phyloP scores from a whole-genome alignment of 768 basidiomycete genomes.

The Suillus spraguei region DNA sequence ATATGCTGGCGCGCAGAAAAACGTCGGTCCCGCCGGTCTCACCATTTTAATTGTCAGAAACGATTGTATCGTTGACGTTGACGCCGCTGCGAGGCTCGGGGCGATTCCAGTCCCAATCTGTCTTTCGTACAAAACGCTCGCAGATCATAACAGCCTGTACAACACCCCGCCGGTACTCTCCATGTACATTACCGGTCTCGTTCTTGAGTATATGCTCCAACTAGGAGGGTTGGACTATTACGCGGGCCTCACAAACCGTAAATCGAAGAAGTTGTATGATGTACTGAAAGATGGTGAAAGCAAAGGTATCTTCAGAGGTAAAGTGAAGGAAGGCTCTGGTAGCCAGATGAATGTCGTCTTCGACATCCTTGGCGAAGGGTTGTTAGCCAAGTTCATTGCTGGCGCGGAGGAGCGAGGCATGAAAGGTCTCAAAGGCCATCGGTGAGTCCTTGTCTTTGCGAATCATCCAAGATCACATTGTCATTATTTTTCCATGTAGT shows the following conservation, averaged over 20 bases:
- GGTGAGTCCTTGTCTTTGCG: slow-evolving; percentile 50
- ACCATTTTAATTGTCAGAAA: slow-evolving; percentile 94
- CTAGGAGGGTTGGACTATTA: slow-evolving; percentile 70
- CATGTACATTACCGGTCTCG: slow-evolving; percentile 88
- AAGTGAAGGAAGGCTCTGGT: slow-evolving; percentile 72
- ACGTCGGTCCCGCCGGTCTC: slow-evolving; percentile 92
- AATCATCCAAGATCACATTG: neutral
- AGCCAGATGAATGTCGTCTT: slow-evolving; percentile 99
- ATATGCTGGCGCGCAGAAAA: slow-evolving; percentile 98
- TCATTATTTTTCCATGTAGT: slow-evolving; percentile 30
- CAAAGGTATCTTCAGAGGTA: slow-evolving; percentile 67
- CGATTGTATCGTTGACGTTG: slow-evolving; percentile 90
- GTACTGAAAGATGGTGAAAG: slow-evolving; percentile 70
- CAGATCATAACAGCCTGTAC: slow-evolving; percentile 75
- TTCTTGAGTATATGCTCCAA: slow-evolving; percentile 68
- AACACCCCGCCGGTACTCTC: slow-evolving; percentile 94
- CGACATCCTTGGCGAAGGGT: slow-evolving; percentile 70
- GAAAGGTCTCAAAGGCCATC: slow-evolving; percentile 90
- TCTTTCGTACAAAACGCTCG: slow-evolving; percentile 81
- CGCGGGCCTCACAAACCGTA: slow-evolving; percentile 65
- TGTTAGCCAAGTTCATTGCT: slow-evolving; percentile 72
- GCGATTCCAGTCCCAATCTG: slow-evolving; percentile 75
- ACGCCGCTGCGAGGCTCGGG: slow-evolving; percentile 73
- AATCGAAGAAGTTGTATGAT: slow-evolving; percentile 77
- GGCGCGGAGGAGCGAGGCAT: slow-evolving; percentile 82